Evolutionary conservation across 2,329 filamentous ascomycete species (phyloP).

Genomic region (Alternaria metachromatica): DNA sequence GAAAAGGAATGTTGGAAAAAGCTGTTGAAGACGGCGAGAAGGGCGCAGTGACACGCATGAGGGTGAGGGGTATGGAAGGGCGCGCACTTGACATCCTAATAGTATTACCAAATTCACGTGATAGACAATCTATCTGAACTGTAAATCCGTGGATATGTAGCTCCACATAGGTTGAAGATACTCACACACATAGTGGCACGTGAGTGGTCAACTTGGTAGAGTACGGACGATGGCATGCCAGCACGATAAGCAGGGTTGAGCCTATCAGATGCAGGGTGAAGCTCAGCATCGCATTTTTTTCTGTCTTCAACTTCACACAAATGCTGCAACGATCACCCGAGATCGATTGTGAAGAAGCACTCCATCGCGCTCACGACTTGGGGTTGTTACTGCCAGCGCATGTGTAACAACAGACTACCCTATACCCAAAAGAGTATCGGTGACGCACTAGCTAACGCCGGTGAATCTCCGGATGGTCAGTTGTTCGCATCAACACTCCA

Average conservation of each 20-base stretch:
- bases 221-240: not conserved
- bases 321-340: not conserved
- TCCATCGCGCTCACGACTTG: not conserved
- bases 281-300: not conserved
- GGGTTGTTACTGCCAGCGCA: not conserved
- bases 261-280: not conserved
- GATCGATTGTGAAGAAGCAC: not conserved
- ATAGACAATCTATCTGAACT: not conserved
- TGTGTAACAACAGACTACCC: conserved; percentile 4
- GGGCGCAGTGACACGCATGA: not conserved
- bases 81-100: not conserved
- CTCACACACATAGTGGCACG: not conserved
- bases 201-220: not conserved
- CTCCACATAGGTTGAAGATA: not conserved
- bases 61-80: not conserved
- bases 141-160: not conserved
- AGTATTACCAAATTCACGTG: not conserved
- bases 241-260: not conserved
- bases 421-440: conserved; percentile 20
- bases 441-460: conserved; percentile 33
- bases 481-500: conserved; percentile 30
- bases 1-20: not conserved
- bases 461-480: conserved; percentile 24
- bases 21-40: not conserved
- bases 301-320: not conserved